phyloP scores from a whole-genome alignment of 148 eudicot genomes.

The Nepenthes mirabilis region DNA sequence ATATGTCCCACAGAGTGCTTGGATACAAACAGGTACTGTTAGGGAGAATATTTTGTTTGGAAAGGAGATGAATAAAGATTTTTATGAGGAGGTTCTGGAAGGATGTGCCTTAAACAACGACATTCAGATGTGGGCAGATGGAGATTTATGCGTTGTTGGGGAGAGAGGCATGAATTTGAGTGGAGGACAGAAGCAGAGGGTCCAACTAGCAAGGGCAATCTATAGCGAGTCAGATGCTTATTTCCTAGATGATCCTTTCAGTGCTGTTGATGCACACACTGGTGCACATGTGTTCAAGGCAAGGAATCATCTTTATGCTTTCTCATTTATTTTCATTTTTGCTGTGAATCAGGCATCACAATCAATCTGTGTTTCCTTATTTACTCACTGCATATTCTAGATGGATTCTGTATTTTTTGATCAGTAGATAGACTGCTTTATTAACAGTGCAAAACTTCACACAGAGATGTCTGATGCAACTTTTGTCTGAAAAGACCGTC shows the following conservation, averaged over 20 bases:
- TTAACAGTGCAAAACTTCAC: background rate
- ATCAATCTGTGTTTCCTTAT: background rate
- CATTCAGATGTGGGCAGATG: constrained; percentile 61
- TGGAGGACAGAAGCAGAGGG: constrained; percentile 90
- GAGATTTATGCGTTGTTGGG: constrained; percentile 73
- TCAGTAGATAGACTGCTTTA: background rate
- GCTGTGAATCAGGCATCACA: background rate
- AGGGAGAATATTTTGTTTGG: constrained; percentile 80
- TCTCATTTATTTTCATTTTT: background rate
- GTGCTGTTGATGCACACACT: constrained; percentile 94
- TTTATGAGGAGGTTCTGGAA: constrained; percentile 62
- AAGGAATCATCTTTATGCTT: constrained; percentile 6
- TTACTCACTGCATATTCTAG: background rate
- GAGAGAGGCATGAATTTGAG: constrained; percentile 84
- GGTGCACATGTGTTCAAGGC: constrained; percentile 82
- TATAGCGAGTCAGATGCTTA: constrained; percentile 71
- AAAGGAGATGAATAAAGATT: constrained; percentile 41
- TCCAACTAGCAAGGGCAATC: constrained; percentile 79
- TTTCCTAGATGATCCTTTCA: constrained; percentile 94
- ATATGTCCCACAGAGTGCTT: constrained; percentile 77
- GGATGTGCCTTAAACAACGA: constrained; percentile 73
- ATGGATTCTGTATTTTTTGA: background rate
- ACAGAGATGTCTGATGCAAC: constrained; percentile 68
- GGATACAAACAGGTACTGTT: constrained; percentile 91
- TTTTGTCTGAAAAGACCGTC: constrained; percentile 55